Conservation (phyloP, 1,284 basidiomycete species). For the Pseudozyma hubeiensis region DNA sequence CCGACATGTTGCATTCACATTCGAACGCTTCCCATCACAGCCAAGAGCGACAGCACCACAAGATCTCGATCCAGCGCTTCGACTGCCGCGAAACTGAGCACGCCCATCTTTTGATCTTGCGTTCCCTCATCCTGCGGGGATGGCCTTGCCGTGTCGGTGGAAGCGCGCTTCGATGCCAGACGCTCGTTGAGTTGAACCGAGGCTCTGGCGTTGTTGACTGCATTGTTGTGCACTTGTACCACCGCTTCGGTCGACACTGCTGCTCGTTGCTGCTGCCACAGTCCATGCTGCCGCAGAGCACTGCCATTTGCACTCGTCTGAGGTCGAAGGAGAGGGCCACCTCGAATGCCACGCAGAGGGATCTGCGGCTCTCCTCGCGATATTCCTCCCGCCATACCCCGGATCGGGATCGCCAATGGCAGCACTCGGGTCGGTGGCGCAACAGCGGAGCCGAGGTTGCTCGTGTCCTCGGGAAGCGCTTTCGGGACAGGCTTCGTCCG, state of each 20-base stretch:
- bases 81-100: constrained; percentile 14
- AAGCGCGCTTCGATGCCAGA: background rate
- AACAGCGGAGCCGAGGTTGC: constrained; percentile 5
- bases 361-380: constrained; percentile 14
- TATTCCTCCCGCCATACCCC: constrained; percentile 5
- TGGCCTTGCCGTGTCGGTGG: background rate
- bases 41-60: constrained; percentile 34
- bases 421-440: constrained; percentile 28
- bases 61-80: constrained; percentile 24
- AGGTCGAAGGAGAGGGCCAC: constrained; percentile 33
- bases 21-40: constrained; percentile 31
- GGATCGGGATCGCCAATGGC: constrained; percentile 26
- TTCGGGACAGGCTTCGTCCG: constrained; percentile 23
- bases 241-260: constrained; percentile 41
- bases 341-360: constrained; percentile 39
- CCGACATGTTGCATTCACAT: constrained; percentile 1
- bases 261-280: constrained; percentile 44
- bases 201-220: constrained; percentile 33
- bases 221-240: constrained; percentile 44
- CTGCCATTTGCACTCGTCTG: constrained; percentile 10
- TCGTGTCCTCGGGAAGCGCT: constrained; percentile 22
- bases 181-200: constrained; percentile 30
- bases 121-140: background rate
- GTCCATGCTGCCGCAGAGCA: constrained; percentile 20
- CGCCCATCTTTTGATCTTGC: constrained; percentile 21